Conservation (phyloP, 495 filamentous ascomycete genomes). For the Penicillium simplicissimum region DNA sequence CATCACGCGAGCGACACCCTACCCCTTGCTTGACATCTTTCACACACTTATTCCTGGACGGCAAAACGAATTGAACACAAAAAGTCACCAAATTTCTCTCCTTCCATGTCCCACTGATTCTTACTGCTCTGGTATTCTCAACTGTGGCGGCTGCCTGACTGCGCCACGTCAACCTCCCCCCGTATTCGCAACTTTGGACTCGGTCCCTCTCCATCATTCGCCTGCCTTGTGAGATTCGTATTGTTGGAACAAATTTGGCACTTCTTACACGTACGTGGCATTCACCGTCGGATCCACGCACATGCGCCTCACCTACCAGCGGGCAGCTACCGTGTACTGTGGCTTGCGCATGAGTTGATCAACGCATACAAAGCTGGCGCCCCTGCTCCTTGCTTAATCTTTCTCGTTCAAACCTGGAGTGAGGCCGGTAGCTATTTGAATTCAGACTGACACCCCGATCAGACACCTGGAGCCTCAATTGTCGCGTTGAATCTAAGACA, state of each 20-base stretch:
- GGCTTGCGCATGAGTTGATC: not conserved
- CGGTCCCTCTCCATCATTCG: not conserved
- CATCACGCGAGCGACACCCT: not conserved
- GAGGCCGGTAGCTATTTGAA: not conserved
- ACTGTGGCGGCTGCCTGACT: conserved; percentile 6
- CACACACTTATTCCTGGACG: not conserved
- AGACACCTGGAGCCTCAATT: conserved; percentile 5
- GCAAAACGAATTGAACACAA: not conserved
- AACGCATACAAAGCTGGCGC: not conserved
- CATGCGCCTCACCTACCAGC: not conserved
- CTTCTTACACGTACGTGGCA: conserved; percentile 3
- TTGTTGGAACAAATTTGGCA: not conserved
- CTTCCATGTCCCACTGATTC: not conserved
- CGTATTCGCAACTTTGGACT: conserved; percentile 4
- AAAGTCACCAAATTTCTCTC: not conserved
- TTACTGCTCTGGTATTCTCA: not conserved
- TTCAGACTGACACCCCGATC: not conserved
- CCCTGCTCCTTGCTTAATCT: not conserved
- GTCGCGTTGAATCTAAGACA: not conserved
- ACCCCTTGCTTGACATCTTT: not conserved
- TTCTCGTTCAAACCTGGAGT: not conserved
- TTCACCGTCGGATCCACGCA: not conserved
- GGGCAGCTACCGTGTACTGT: not conserved
- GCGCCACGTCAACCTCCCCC: conserved; percentile 1
- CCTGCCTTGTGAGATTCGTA: not conserved